Conservation (phyloP, 106 monocot species). For the Dioscorea alata region DNA sequence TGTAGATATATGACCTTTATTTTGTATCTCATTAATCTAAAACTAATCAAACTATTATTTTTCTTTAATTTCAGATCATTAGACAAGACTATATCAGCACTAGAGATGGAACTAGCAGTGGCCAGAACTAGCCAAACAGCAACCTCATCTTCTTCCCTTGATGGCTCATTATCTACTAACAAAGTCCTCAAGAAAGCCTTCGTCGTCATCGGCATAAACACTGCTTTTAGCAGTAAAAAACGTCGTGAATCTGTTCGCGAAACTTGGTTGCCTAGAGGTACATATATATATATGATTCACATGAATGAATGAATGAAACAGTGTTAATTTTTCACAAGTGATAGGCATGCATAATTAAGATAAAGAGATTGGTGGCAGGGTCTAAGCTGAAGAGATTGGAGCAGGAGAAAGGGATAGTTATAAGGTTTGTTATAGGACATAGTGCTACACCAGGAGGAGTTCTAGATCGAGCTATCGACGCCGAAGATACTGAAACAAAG, state of each 20-base stretch:
- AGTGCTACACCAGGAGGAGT: constrained; percentile 52
- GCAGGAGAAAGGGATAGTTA: constrained; percentile 76
- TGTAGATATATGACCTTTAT: not conserved
- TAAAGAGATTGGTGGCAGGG: constrained; percentile 19
- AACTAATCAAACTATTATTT: not conserved
- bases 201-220: constrained; percentile 85
- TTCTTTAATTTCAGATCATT: constrained; percentile 41
- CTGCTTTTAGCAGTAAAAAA: constrained; percentile 82
- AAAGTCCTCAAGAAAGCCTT: constrained; percentile 46
- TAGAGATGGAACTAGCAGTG: constrained; percentile 79
- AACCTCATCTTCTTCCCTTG: not conserved
- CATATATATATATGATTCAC: not conserved
- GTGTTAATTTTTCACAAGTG: too few relatives aligned
- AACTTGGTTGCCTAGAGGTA: constrained; percentile 89
- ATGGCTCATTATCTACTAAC: not conserved
- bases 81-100: constrained; percentile 57
- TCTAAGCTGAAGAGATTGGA: constrained; percentile 63
- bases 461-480: constrained; percentile 69
- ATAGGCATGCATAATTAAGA: too few relatives aligned
- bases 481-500: constrained; percentile 59
- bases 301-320: too few relatives aligned
- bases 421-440: constrained; percentile 88
- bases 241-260: constrained; percentile 66
- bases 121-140: constrained; percentile 25
- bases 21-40: constrained; percentile 42